Evolutionary conservation across 2,329 filamentous ascomycete genomes (phyloP).

Genomic region (Rhexocercosporidium sp.): DNA sequence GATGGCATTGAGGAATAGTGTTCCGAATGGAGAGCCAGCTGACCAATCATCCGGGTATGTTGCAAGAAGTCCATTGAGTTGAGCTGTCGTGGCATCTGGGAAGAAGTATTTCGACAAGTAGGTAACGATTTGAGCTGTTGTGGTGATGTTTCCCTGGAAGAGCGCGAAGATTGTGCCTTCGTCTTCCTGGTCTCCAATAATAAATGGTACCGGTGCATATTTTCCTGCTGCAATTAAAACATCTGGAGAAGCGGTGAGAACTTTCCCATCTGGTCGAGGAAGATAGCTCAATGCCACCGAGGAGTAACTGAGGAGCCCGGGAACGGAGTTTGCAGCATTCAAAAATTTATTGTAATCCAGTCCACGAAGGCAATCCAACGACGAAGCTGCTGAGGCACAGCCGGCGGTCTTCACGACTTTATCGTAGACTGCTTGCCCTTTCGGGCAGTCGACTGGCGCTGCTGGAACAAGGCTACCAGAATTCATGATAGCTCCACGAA

Average conservation of each 20-base stretch:
- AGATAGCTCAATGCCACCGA: conserved; percentile 76
- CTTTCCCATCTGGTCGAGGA: conserved; percentile 72
- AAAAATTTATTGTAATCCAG: conserved; percentile 64
- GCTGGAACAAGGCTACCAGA: conserved; percentile 67
- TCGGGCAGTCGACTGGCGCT: conserved; percentile 65
- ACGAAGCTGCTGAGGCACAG: conserved; percentile 61
- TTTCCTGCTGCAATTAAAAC: conserved; percentile 55
- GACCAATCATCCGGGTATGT: conserved; percentile 58
- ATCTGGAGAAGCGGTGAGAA: conserved; percentile 68
- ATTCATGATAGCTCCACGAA: conserved; percentile 80
- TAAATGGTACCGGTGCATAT: conserved; percentile 65
- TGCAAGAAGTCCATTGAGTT: conserved; percentile 60
- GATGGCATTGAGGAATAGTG: conserved; percentile 67
- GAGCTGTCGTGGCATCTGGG: conserved; percentile 53
- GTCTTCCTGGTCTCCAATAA: conserved; percentile 78
- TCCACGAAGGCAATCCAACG: conserved; percentile 67
- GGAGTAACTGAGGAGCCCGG: conserved; percentile 68
- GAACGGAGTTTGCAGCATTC: conserved; percentile 70
- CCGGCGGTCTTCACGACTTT: conserved; percentile 62
- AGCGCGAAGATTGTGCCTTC: conserved; percentile 78
- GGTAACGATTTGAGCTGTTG: conserved; percentile 58
- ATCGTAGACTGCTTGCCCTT: conserved; percentile 69
- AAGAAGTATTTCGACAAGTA: conserved; percentile 69
- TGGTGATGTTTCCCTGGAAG: conserved; percentile 70
- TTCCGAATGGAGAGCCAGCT: conserved; percentile 73